Evolutionary conservation across 2,329 filamentous ascomycete genomes (phyloP).

Genomic region (Diaporthe citrichinensis): DNA sequence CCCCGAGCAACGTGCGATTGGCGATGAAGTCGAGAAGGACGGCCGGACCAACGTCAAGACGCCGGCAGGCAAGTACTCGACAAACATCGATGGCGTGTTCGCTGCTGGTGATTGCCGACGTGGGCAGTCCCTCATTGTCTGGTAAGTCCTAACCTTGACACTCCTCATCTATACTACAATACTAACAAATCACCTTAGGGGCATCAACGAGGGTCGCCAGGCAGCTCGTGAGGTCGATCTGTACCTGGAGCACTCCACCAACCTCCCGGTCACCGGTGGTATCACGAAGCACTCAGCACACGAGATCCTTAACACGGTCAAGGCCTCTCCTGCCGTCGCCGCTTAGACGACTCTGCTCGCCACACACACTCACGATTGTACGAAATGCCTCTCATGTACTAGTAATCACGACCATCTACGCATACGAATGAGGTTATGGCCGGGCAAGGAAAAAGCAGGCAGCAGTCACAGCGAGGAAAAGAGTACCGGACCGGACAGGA

Average conservation of each 20-base stretch:
- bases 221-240: constrained; percentile 92
- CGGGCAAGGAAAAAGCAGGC: constrained; percentile 23
- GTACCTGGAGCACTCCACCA: constrained; percentile 84
- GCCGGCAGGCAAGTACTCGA: constrained; percentile 86
- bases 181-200: constrained; percentile 69
- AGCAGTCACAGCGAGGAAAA: constrained; percentile 12
- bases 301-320: constrained; percentile 67
- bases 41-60: constrained; percentile 97
- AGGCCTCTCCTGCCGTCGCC: constrained; percentile 46
- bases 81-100: constrained; percentile 90
- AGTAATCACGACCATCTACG: constrained; percentile 31
- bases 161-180: neutral
- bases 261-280: constrained; percentile 90
- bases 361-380: constrained; percentile 31
- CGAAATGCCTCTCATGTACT: constrained; percentile 6
- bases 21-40: constrained; percentile 89
- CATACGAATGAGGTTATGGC: constrained; percentile 13
- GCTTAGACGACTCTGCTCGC: constrained; percentile 41
- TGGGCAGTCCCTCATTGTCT: constrained; percentile 96
- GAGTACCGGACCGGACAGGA: constrained; percentile 9
- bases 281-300: constrained; percentile 88
- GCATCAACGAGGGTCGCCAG: constrained; percentile 97
- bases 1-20: constrained; percentile 89
- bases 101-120: constrained; percentile 95
- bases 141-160: constrained; percentile 68